Conservation (phyloP, 495 filamentous ascomycete species). For the Neurospora sp. region DNA sequence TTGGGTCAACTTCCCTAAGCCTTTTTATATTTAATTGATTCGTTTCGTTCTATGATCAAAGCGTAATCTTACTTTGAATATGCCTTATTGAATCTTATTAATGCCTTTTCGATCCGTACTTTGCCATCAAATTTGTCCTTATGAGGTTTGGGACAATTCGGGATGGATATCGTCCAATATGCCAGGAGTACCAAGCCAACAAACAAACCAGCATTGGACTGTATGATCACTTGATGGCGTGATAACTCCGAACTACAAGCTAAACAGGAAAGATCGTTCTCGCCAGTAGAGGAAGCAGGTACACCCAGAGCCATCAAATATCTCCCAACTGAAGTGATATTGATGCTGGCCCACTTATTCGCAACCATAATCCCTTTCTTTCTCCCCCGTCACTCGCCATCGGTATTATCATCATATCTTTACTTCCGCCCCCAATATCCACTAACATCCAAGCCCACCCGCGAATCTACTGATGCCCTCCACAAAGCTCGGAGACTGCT, state of each 20-base stretch:
- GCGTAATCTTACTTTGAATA: no score
- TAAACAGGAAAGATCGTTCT: neutral
- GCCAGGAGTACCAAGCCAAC: no score
- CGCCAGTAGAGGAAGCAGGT: neutral
- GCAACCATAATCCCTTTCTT: neutral
- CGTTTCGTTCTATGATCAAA: no score
- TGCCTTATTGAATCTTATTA: no score
- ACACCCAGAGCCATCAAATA: neutral
- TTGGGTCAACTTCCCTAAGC: no score
- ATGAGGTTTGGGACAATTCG: no score
- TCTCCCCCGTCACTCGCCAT: neutral
- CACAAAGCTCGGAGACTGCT: neutral
- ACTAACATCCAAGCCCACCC: no score
- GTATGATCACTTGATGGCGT: neutral
- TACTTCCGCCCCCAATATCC: neutral
- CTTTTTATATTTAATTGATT: no score
- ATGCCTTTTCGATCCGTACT: no score
- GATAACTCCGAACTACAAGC: neutral
- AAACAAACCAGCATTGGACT: no score
- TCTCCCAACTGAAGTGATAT: neutral
- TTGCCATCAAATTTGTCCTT: no score
- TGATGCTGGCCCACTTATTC: neutral
- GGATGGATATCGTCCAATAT: no score
- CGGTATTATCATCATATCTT: neutral
- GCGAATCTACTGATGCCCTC: neutral